Evolutionary conservation across 2,329 filamentous ascomycete genomes (phyloP), one percentile per base, ranked within the genome.

Genomic region (Rhynchosporium graminicola): DNA sequence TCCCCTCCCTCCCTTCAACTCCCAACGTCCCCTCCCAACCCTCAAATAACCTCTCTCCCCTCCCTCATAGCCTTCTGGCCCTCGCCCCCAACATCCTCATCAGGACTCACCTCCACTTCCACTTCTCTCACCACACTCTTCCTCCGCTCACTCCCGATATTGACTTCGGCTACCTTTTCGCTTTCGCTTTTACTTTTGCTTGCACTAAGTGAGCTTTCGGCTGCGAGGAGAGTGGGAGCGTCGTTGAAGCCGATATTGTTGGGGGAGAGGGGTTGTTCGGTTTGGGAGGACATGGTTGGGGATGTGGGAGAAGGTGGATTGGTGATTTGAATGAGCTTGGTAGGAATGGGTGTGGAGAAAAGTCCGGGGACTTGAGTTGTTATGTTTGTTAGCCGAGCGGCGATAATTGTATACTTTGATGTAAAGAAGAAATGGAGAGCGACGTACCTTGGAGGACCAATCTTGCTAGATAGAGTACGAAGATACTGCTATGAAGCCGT

Each of bases 31-130:
- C 36, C 26, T 47, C 29, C 10, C 31, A 33, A 51, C 7, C 4
- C 28, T 38, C 48, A 54, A 54, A 54, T 54, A 13, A 54, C 51
- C 20, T 54, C 8, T 20, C 20, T 54, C 20, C 51, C 51, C 36
- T 40, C 51, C 51, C 36, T 54, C 51, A 54, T 54, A 54, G 51
- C 51, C 36, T 28, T 54, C 51, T 54, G 51, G 10, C 51, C 51
- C 51, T 54, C 51, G 2, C 51, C 51, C 4, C 33, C 36, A 2
- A 13, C 51, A 9, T 54, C 36, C 2, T 29, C 20, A 28, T 54
- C 36, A 42, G 26, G 7, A 42, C 33, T 36, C 40, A 54, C 36
- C 36, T 54, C 51, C 36, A 26, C 36, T 36, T 54, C 51, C 36
- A 26, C 36, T 36, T 54, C 51, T 3, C 51, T 40, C 20, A 54